Base-by-base conservation (phyloP, 2,329 filamentous ascomycete genomes). In the Onygenales sp. region DNA sequence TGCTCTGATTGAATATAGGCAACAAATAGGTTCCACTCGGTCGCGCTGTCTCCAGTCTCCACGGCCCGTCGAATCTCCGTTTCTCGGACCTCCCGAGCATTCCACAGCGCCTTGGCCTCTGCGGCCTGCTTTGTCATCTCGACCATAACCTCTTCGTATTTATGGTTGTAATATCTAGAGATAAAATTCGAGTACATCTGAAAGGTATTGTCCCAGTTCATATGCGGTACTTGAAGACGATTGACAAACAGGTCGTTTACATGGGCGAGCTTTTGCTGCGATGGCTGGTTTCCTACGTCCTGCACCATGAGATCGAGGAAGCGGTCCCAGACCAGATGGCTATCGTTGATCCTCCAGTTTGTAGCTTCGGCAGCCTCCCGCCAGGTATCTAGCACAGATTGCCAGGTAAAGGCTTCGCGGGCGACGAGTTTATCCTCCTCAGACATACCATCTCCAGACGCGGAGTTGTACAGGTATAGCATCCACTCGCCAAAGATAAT, bases 1-100 rank as follows among this genome's bases (percentile, higher is more conserved):
- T 85, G 79, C 73, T 98, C 93, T 87, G 89, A 96, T 52, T 88
- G 84, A 14, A 97, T 75, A 63, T 98, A 98, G 53, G 86, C 81
- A 4, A 69, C 70, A 57, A 79, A 79, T 3, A 75, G 69, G 17
- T 69, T 67, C 67, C 79, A 81, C 56, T 83, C 77, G 7, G 72
- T 69, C n/a, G 68, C 66, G 52, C 67, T 71, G 58, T 85, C 80
- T 36, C 72, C 73, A n/a, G 72, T 68, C 43, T 78, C 72, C 32
- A 72, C 65, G 1, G 79, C 78, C 51, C 75, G 73, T 46, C 74
- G 72, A 32, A 85, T 63, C 43, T 74, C 73, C 52, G 75, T 69
- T 61, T 85, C 82, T 55, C 78, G 75, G 17, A 73, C 66, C 54
- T 80, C 78, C 36, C 82, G 79, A 14, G 77, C 67, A 11, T 65